Percentiles rank a stretch among this genome's conserved stretches.
phyloP scores from a whole-genome alignment of 192 early-diverging fungal genomes.

The Podila verticillata region DNA sequence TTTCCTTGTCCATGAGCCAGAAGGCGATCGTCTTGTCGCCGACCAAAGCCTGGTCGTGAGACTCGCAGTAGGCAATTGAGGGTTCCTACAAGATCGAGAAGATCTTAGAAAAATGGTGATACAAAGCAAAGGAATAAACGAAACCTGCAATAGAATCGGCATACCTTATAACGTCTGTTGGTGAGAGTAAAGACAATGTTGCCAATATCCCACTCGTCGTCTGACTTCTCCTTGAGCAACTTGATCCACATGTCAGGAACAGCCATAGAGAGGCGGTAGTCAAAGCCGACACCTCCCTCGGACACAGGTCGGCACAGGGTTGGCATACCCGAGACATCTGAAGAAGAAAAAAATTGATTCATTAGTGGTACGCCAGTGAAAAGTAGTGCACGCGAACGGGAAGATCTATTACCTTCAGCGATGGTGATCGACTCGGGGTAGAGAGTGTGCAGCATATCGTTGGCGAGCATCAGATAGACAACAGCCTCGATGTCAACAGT shows the following conservation, averaged over 20 bases:
- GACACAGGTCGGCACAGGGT: slow-evolving; percentile 84
- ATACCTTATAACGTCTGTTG: slow-evolving; percentile 87
- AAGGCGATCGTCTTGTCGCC: slow-evolving; percentile 99
- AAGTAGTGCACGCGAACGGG: neutral
- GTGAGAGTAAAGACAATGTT: slow-evolving; percentile 87
- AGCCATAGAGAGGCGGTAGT: slow-evolving; percentile 96
- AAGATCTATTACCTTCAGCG: slow-evolving; percentile 78
- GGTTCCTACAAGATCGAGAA: slow-evolving; percentile 70
- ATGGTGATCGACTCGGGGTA: slow-evolving; percentile 88
- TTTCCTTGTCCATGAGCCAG: slow-evolving; percentile 99
- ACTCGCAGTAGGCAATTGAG: slow-evolving; percentile 95
- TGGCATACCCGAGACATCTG: slow-evolving; percentile 99
- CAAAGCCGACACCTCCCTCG: slow-evolving; percentile 96
- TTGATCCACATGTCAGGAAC: slow-evolving; percentile 99
- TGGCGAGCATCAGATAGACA: slow-evolving; percentile 87
- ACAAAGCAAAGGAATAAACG: neutral
- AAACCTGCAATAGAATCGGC: neutral
- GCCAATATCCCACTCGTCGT: slow-evolving; percentile 94
- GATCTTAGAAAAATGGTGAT: neutral
- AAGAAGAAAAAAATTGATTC: neutral
- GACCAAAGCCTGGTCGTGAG: slow-evolving; percentile 97
- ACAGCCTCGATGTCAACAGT: slow-evolving; percentile 86
- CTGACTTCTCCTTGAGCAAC: slow-evolving; percentile 87
- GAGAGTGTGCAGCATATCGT: slow-evolving; percentile 73
- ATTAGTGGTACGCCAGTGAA: neutral